Percentiles rank a stretch among this genome's conserved stretches.
phyloP scores from a whole-genome alignment of 2,329 filamentous ascomycete genomes.

The Colletotrichum viniferum region DNA sequence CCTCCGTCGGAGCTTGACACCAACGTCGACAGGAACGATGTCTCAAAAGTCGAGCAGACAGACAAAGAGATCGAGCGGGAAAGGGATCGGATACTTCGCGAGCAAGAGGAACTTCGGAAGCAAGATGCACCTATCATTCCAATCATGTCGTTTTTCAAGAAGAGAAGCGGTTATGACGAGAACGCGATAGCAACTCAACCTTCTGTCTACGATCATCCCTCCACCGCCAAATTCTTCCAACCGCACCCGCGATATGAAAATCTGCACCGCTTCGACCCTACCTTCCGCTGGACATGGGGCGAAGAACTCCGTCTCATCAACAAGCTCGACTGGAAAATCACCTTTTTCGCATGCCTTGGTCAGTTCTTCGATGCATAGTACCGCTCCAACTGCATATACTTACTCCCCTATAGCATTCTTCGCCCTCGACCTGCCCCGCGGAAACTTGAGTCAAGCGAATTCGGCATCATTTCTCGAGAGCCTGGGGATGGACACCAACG shows the following conservation, averaged over 20 bases:
- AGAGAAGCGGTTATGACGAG: slow-evolving; percentile 20
- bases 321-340: slow-evolving; percentile 31
- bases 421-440: slow-evolving; percentile 27
- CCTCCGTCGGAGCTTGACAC: background rate
- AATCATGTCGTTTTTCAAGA: slow-evolving; percentile 27
- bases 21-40: background rate
- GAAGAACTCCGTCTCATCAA: slow-evolving; percentile 33
- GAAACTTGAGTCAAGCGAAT: slow-evolving; percentile 28
- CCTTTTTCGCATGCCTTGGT: slow-evolving; percentile 22
- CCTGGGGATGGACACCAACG: slow-evolving; percentile 37
- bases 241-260: slow-evolving; percentile 36
- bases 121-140: slow-evolving; percentile 26
- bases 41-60: background rate
- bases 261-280: slow-evolving; percentile 35
- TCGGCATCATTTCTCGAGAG: slow-evolving; percentile 42
- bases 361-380: background rate
- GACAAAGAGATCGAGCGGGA: slow-evolving; percentile 12
- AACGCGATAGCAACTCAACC: slow-evolving; percentile 40
- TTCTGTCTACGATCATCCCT: slow-evolving; percentile 49
- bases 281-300: slow-evolving; percentile 35
- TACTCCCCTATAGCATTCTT: slow-evolving; percentile 21
- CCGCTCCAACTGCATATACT: background rate
- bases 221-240: slow-evolving; percentile 40
- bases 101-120: slow-evolving; percentile 24
- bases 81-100: background rate